These are phyloP conservation scores for Jatropha multifida DNA, from an alignment of 441 rosid species.

Conservation along the genomic window DNA sequence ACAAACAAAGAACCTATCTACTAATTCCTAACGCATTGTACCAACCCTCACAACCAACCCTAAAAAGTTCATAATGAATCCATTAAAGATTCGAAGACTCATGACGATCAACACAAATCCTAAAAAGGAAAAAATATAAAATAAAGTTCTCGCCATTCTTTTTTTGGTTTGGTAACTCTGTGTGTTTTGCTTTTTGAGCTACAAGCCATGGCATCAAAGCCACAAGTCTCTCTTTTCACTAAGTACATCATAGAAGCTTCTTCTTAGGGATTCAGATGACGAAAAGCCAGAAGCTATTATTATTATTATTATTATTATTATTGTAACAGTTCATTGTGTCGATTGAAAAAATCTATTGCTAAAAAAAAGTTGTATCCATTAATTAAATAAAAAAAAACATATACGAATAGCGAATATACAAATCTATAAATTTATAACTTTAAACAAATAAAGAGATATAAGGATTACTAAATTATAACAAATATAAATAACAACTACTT, in stretches of 20 bases:
- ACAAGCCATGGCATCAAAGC: constrained; percentile 34
- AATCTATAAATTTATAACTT: too few relatives aligned
- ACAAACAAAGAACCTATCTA: neutral
- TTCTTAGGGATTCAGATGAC: constrained; percentile 29
- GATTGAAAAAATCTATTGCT: too few relatives aligned
- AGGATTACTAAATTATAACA: too few relatives aligned
- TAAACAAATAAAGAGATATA: too few relatives aligned
- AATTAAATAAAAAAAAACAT: too few relatives aligned
- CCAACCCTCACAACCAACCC: neutral
- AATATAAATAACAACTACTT: too few relatives aligned
- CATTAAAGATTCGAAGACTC: neutral
- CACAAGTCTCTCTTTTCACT: constrained; percentile 31
- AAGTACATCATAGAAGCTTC: constrained; percentile 40
- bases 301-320: too few relatives aligned
- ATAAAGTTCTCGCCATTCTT: neutral
- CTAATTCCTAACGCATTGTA: neutral
- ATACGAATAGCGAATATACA: too few relatives aligned
- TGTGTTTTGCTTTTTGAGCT: neutral
- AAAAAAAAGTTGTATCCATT: too few relatives aligned
- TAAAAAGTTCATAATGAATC: neutral
- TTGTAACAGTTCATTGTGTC: too few relatives aligned
- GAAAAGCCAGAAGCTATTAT: constrained; percentile 29
- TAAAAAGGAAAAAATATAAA: neutral
- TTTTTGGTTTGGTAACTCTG: neutral
- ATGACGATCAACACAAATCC: neutral